These are phyloP conservation scores for Ceratocystis harringtonii DNA, from an alignment of 2,329 filamentous ascomycete species.

Conservation along the genomic window DNA sequence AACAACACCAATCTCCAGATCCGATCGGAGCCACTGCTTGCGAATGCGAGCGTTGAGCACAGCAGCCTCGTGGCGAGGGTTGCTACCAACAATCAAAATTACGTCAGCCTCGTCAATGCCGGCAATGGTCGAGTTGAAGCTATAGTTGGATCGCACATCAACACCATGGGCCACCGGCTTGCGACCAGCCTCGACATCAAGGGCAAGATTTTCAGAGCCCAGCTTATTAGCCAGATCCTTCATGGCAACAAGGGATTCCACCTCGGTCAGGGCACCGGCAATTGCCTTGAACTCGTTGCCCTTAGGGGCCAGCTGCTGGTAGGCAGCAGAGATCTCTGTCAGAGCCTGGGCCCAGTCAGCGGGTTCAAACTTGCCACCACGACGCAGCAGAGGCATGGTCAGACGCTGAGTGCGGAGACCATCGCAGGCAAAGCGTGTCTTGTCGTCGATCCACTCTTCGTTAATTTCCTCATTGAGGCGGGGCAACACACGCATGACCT, in stretches of 20 bases:
- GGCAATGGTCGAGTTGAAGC: conserved; percentile 90
- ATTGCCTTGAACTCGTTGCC: conserved; percentile 93
- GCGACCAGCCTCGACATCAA: conserved; percentile 76
- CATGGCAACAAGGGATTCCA: conserved; percentile 85
- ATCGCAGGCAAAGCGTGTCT: conserved; percentile 90
- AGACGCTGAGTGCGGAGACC: conserved; percentile 91
- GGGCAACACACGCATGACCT: conserved; percentile 90
- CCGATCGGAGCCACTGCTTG: conserved; percentile 94
- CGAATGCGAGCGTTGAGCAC: conserved; percentile 91
- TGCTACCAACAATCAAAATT: conserved; percentile 86
- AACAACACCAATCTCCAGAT: conserved; percentile 81
- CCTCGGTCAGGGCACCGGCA: conserved; percentile 79
- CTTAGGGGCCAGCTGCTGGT: conserved; percentile 63
- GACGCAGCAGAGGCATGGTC: conserved; percentile 78
- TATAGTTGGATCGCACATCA: conserved; percentile 85
- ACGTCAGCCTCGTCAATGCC: conserved; percentile 88
- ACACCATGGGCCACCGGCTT: conserved; percentile 80
- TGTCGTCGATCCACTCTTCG: conserved; percentile 99
- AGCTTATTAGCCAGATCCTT: conserved; percentile 96
- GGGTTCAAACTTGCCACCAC: conserved; percentile 80
- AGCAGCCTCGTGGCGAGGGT: conserved; percentile 87
- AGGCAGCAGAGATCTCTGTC: conserved; percentile 69
- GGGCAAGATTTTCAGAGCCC: conserved; percentile 84
- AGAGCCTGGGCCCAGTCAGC: conserved; percentile 93
- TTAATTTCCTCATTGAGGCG: conserved; percentile 95